These are phyloP conservation scores for Colletotrichum sublineola DNA, from an alignment of 2,329 filamentous ascomycete species.

Conservation along the genomic window DNA sequence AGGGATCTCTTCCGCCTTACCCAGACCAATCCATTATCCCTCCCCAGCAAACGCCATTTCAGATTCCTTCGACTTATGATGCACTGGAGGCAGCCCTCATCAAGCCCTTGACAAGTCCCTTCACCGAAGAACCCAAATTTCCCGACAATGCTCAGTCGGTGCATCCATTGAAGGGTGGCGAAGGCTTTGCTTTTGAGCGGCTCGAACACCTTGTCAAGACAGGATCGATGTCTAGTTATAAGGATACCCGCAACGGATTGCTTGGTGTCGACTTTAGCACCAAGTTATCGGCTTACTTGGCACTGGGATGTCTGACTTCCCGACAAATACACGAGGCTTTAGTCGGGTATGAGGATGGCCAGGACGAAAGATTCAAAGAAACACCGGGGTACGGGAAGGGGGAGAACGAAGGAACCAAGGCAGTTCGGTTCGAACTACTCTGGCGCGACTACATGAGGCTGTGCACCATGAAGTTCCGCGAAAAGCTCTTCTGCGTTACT, in stretches of 20 bases:
- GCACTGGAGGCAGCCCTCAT: slow-evolving; percentile 67
- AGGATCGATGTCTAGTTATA: slow-evolving; percentile 74
- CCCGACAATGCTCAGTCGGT: slow-evolving; percentile 69
- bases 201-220: slow-evolving; percentile 71
- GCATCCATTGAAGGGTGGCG: slow-evolving; percentile 78
- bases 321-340: slow-evolving; percentile 79
- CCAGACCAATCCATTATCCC: slow-evolving; percentile 66
- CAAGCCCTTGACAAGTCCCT: slow-evolving; percentile 66
- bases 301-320: slow-evolving; percentile 79
- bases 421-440: slow-evolving; percentile 79
- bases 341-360: slow-evolving; percentile 76
- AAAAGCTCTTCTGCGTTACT: slow-evolving; percentile 72
- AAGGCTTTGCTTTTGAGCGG: slow-evolving; percentile 69
- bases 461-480: slow-evolving; percentile 77
- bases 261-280: slow-evolving; percentile 80
- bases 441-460: slow-evolving; percentile 88
- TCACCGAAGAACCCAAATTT: slow-evolving; percentile 64
- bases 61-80: slow-evolving; percentile 68
- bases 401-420: slow-evolving; percentile 78
- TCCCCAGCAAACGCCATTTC: slow-evolving; percentile 72
- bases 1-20: slow-evolving; percentile 67
- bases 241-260: slow-evolving; percentile 78
- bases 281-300: slow-evolving; percentile 80
- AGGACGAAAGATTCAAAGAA: slow-evolving; percentile 53
- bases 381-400: slow-evolving; percentile 74